Evolutionary conservation across 129 eudicot species (phyloP).

Genomic region (Centella asiatica): DNA sequence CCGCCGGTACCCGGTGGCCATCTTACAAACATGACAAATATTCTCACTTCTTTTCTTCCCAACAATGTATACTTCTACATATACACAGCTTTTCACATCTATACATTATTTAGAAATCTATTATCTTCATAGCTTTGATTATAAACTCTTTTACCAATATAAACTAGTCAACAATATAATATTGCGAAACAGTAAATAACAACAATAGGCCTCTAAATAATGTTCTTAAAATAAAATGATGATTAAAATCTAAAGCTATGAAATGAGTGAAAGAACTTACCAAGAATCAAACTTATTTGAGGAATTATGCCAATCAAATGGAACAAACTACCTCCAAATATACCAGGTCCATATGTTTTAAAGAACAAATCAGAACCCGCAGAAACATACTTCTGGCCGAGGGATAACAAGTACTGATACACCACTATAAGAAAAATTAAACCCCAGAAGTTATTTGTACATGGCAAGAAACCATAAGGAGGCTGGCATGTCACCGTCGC

Average conservation of each 20-base stretch:
- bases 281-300: constrained; percentile 37
- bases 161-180: too few species aligned
- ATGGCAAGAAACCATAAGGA: constrained; percentile 67
- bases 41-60: too few species aligned
- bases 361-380: constrained; percentile 48
- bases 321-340: constrained; percentile 57
- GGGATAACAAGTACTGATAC: constrained; percentile 49
- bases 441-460: constrained; percentile 55
- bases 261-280: constrained; percentile 24
- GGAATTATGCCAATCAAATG: constrained; percentile 56
- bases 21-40: too few species aligned
- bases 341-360: constrained; percentile 45
- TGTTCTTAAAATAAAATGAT: not conserved
- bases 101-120: too few species aligned
- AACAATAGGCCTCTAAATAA: too few species aligned
- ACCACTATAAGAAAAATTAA: constrained; percentile 44
- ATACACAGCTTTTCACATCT: too few species aligned
- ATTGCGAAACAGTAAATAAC: too few species aligned
- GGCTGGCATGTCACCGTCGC: constrained; percentile 46
- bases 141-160: too few species aligned
- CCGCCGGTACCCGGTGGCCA: too few species aligned
- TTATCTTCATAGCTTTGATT: too few species aligned
- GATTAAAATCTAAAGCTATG: not conserved
- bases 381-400: constrained; percentile 44
- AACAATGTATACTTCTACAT: too few species aligned